Conservation (phyloP, 495 filamentous ascomycete genomes). For the Staphylotrichum tortipilum region DNA sequence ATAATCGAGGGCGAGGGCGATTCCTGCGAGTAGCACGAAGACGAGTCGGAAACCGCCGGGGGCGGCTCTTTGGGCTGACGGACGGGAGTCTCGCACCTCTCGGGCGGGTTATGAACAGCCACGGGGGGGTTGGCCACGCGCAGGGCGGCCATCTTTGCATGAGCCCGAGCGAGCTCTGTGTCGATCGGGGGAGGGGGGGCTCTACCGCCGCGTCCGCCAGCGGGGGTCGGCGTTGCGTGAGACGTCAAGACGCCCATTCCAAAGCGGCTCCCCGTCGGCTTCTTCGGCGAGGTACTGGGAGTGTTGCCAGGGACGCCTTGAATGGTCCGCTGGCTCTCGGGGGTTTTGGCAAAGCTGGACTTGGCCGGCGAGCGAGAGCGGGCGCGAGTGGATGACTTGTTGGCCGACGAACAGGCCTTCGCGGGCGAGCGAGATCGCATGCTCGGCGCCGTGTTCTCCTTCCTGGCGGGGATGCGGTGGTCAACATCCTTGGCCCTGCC, state of each 20-base stretch:
- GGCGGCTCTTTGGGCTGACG: not conserved
- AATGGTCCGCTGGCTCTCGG: slow-evolving; percentile 2
- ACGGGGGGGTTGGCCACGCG: not conserved
- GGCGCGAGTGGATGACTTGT: slow-evolving; percentile 3
- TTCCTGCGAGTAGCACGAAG: slow-evolving; percentile 23
- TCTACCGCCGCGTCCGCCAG: not conserved
- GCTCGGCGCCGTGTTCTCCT: slow-evolving; percentile 5
- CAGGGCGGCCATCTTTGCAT: not conserved
- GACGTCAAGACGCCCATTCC: not conserved
- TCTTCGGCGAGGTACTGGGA: slow-evolving; percentile 3
- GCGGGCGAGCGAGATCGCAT: slow-evolving; percentile 15
- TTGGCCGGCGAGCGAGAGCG: slow-evolving; percentile 22
- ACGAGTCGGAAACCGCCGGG: slow-evolving; percentile 4
- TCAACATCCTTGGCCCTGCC: not conserved
- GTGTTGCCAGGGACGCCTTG: not conserved
- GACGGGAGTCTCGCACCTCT: not conserved
- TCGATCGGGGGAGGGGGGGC: slow-evolving; percentile 6
- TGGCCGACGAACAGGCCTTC: not conserved
- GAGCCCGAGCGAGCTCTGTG: slow-evolving; percentile 9
- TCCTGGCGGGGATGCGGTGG: not conserved
- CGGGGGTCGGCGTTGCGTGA: not conserved
- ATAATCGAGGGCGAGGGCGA: no score
- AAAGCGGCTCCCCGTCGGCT: not conserved
- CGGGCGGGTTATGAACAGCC: not conserved
- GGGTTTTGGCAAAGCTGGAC: slow-evolving; percentile 1